Evolutionary conservation across 2,329 filamentous ascomycete genomes (phyloP), one percentile per base, ranked within the genome.

Genomic region (Apiospora marii): DNA sequence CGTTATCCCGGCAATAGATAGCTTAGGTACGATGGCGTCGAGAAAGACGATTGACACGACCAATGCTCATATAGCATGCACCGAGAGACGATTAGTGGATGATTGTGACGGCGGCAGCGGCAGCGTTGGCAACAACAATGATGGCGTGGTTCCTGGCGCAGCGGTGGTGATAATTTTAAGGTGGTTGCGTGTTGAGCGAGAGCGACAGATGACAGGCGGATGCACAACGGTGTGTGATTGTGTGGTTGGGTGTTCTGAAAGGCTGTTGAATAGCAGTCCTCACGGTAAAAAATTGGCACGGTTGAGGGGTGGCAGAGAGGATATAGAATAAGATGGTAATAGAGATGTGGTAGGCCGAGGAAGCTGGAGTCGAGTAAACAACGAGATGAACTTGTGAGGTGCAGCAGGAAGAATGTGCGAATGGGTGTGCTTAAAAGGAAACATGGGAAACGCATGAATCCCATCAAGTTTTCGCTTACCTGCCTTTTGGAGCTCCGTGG

Each of bases 391-490:
- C 8, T 64, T 64, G 8, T 12, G 16, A 64, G 58, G 58, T 64
- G 58, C 53, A 58, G 53, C n/a, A 64, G 58, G 58, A 64, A 64
- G 58, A 64, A 22, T 37, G 58, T 64, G 58, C 58, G 58, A 64
- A 64, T 41, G 58, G 58, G 58, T 41, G 58, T 64, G 58, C 58
- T 73, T 72, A 70, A 72, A 73, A 67, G 70, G 68, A 64, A 73
- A 70, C 70, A 73, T 73, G 72, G 72, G 70, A 73, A 73, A 72
- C 37, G 72, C 72, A 73, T 73, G 70, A 73, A 73, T 73, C 72
- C 72, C 72, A 73, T 73, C 69, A 64, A 73, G 72, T 73, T 73
- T 72, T 73, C 68, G 72, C 70, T 72, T 70, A 69, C 70, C 72
- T 68, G 68, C 70, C 53, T n/a, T 22, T 61, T 61, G 53, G 53